A percentile compares a stretch with the other conserved stretches of the same genome.
Conservation (phyloP, 805 yeast species). For the Spencermartinsiella europaea region DNA sequence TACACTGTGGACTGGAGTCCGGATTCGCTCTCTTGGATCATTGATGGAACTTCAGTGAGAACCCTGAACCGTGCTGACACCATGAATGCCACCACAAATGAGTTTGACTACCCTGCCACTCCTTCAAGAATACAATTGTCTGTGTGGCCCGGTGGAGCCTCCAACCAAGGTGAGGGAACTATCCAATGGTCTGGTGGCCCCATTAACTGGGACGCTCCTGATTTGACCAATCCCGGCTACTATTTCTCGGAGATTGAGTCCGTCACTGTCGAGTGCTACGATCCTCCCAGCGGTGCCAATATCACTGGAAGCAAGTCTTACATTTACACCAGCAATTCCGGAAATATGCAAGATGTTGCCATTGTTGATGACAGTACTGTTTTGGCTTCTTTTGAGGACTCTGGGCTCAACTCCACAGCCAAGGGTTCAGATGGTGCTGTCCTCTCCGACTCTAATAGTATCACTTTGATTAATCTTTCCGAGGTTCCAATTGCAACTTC, state of each 20-base stretch:
- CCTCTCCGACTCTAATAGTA: slow-evolving; percentile 13
- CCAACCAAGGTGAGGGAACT: slow-evolving; percentile 54
- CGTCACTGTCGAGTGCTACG: slow-evolving; percentile 63
- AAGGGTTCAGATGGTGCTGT: slow-evolving; percentile 19
- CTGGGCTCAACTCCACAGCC: slow-evolving; percentile 49
- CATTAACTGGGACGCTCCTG: slow-evolving; percentile 76
- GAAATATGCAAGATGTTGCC: slow-evolving; percentile 42
- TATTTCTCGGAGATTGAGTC: slow-evolving; percentile 61
- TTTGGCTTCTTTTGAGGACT: slow-evolving; percentile 53
- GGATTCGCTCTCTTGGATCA: slow-evolving; percentile 61
- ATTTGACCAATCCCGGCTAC: slow-evolving; percentile 74
- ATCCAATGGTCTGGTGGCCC: slow-evolving; percentile 82
- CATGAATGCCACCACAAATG: slow-evolving; percentile 47
- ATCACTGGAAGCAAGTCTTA: slow-evolving; percentile 47
- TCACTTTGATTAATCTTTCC: slow-evolving; percentile 20
- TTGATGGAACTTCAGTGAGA: slow-evolving; percentile 67
- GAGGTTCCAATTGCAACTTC: slow-evolving; percentile 12
- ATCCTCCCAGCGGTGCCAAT: slow-evolving; percentile 55
- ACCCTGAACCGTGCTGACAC: slow-evolving; percentile 56
- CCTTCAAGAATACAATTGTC: slow-evolving; percentile 79
- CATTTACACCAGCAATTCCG: slow-evolving; percentile 48
- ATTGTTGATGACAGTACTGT: slow-evolving; percentile 59
- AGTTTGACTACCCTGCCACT: slow-evolving; percentile 80
- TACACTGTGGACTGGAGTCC: slow-evolving; percentile 80
- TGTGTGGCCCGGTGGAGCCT: slow-evolving; percentile 51